Conservation (phyloP, 176 grass and related monocot genomes). For the Carex cristatella region DNA sequence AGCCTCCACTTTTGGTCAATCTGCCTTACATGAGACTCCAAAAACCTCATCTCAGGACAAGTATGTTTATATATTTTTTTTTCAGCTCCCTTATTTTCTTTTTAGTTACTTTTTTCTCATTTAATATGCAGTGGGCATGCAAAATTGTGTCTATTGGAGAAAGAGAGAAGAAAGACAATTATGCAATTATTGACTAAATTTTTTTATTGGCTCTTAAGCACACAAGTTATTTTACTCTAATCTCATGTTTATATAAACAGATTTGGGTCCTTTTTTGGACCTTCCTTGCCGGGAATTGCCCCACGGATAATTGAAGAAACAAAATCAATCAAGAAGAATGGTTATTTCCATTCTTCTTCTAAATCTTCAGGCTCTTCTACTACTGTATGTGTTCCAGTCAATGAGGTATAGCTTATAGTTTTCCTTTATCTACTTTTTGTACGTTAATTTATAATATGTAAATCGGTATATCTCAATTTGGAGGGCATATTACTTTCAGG, state of each 20-base stretch:
- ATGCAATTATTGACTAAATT: neutral
- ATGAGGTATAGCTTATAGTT: constrained; percentile 39
- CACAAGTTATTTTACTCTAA: neutral
- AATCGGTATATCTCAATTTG: constrained; percentile 30
- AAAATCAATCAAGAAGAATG: constrained; percentile 49
- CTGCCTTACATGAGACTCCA: neutral
- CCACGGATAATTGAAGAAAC: constrained; percentile 40
- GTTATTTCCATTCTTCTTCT: constrained; percentile 15
- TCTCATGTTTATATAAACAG: constrained; percentile 16
- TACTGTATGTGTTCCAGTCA: constrained; percentile 26
- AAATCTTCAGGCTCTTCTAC: constrained; percentile 25
- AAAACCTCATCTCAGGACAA: constrained; percentile 7
- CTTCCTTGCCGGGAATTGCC: constrained; percentile 51
- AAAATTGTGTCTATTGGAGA: neutral
- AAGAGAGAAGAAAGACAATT: too few species aligned
- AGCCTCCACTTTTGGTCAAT: constrained; percentile 22
- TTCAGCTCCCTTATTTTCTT: neutral
- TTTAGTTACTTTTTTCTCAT: neutral
- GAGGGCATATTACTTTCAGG: constrained; percentile 31
- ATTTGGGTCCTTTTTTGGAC: constrained; percentile 85
- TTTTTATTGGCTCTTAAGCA: neutral
- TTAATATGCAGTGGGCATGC: neutral
- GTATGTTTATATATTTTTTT: neutral
- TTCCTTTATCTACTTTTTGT: neutral
- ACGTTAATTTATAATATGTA: constrained; percentile 15